Base-by-base conservation (phyloP, 306 rosid genomes). In the Sphenostylis stenocarpa region DNA sequence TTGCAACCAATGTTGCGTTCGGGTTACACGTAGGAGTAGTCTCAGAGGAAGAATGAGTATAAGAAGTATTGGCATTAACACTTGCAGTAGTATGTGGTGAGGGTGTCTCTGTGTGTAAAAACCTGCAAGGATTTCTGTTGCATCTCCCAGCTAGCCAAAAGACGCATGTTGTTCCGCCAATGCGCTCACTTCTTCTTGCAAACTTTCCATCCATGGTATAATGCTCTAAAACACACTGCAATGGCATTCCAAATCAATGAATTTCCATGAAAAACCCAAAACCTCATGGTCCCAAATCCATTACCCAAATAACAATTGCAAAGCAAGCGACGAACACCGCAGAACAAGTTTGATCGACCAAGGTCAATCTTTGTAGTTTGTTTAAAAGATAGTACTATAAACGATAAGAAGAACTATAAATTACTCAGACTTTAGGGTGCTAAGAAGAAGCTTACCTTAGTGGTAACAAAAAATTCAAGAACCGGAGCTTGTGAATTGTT, bases 121-220 rank as follows among this genome's bases (percentile, higher is more conserved):
- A 80, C 28, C 76, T 73, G 31, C 84, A 80, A 1, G 80, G 84
- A 13, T 80, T 73, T 66, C 75, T 66, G 70, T 52, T 65, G 75
- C 84, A 80, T 66, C 76, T 65, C 19, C 80, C 84, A 20, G 41
- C 63, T 1, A 14, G 69, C 84, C 80, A 80, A 66, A 53, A 80
- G 2, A 12, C 3, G 26, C 79, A 80, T n/a, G 78, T 43, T 58
- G 13, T 70, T 26, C 45, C 34, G 12, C 63, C 63, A 24, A 56
- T 23, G 11, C 8, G 63, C 8, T 56, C 8, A 3, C 5, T 56
- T n/a, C 63, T 23, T 4, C n/a, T 56, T 5, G 63, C 34, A 12
- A 23, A 12, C 16, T 13, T 23, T 9, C 1, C 14, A 56, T 10
- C 17, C 63, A 56, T 56, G 14, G 4, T 56, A 5, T 1, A 23